phyloP scores from a whole-genome alignment of 2,329 filamentous ascomycete species.

The Sclerotinia trifoliorum region DNA sequence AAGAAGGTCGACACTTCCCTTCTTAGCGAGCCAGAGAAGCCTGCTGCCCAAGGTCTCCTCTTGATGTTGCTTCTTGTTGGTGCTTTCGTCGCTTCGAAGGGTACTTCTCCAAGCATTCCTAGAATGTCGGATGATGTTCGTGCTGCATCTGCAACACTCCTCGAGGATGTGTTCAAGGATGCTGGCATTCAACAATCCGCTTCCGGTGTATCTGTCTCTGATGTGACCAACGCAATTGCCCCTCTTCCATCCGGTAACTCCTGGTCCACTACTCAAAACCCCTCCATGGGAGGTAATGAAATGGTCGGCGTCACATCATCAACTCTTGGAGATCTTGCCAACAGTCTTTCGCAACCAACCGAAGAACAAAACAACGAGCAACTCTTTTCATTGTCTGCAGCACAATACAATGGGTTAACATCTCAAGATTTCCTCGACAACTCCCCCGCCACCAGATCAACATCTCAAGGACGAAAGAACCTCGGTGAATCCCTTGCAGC shows the following conservation, averaged over 20 bases:
- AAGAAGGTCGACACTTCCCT: constrained; percentile 54
- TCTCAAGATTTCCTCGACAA: constrained; percentile 70
- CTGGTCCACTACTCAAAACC: constrained; percentile 45
- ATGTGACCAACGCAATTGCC: constrained; percentile 40
- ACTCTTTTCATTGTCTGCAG: constrained; percentile 78
- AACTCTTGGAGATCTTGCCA: constrained; percentile 64
- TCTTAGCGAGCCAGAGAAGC: constrained; percentile 56
- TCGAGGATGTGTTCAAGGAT: constrained; percentile 81
- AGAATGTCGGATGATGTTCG: constrained; percentile 78
- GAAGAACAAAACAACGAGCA: constrained; percentile 87
- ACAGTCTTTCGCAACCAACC: constrained; percentile 69
- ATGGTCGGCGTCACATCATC: constrained; percentile 56
- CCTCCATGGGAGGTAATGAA: constrained; percentile 45
- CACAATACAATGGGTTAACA: constrained; percentile 84
- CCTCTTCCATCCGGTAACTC: constrained; percentile 53
- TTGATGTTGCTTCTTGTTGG: constrained; percentile 96
- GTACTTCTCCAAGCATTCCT: constrained; percentile 69
- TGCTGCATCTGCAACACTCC: constrained; percentile 71
- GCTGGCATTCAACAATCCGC: constrained; percentile 57
- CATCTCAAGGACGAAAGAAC: constrained; percentile 67
- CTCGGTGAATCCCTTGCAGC: constrained; percentile 76
- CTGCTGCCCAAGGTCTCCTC: constrained; percentile 75
- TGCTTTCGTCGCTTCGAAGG: constrained; percentile 91
- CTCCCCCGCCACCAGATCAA: constrained; percentile 47
- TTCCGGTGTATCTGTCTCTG: constrained; percentile 42